phyloP scores from a whole-genome alignment of 768 basidiomycete genomes.

The Trametes villosa region DNA sequence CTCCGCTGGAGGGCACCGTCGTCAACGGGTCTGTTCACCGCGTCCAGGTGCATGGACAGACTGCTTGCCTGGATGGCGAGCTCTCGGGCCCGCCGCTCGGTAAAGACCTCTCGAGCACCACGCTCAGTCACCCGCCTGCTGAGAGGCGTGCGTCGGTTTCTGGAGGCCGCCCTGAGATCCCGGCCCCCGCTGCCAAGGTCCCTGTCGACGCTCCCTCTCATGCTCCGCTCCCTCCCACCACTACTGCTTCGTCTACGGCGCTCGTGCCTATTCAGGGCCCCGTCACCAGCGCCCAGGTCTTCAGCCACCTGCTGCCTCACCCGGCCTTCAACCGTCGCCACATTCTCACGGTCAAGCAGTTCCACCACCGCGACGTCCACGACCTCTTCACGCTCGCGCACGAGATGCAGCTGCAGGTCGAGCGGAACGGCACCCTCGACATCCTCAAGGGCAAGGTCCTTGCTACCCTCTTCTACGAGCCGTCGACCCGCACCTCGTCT shows the following conservation, averaged over 20 bases:
- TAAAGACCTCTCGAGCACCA: slow-evolving; percentile 71
- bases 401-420: slow-evolving; percentile 96
- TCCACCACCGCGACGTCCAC: slow-evolving; percentile 86
- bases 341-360: slow-evolving; percentile 94
- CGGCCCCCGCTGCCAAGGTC: slow-evolving; percentile 8
- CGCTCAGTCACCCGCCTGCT: slow-evolving; percentile 47
- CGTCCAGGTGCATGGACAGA: slow-evolving; percentile 88
- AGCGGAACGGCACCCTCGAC: slow-evolving; percentile 86
- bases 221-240: slow-evolving; percentile 5
- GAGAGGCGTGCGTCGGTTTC: slow-evolving; percentile 34
- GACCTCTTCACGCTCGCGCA: slow-evolving; percentile 93
- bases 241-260: slow-evolving; percentile 4
- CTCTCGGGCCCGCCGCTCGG: slow-evolving; percentile 64
- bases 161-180: slow-evolving; percentile 24
- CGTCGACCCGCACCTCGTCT: slow-evolving; percentile 92
- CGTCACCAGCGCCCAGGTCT: slow-evolving; percentile 39
- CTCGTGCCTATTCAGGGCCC: slow-evolving; percentile 37
- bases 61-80: slow-evolving; percentile 85
- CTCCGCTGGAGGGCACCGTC: slow-evolving; percentile 68
- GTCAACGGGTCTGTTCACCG: slow-evolving; percentile 84
- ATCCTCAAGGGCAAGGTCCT: slow-evolving; percentile 90
- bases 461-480: slow-evolving; percentile 94
- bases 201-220: slow-evolving; percentile 15
- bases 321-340: slow-evolving; percentile 93
- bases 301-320: slow-evolving; percentile 62